Evolutionary conservation across 2,329 filamentous ascomycete species (phyloP).

Genomic region (Fusarium brachygibbosum): DNA sequence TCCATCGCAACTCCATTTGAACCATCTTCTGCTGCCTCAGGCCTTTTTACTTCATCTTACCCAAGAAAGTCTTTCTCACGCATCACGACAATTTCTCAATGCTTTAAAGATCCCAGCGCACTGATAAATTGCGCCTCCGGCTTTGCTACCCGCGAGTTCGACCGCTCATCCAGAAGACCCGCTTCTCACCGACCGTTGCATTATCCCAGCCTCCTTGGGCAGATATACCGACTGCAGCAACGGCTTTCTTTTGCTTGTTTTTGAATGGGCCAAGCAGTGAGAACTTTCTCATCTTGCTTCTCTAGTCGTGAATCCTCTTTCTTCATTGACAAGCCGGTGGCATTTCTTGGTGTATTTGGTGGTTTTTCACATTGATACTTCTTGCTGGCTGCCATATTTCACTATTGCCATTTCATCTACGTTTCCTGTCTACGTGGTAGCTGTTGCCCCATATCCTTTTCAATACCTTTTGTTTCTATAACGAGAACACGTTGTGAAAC

Average conservation of each 20-base stretch:
- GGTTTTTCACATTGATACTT: conserved; percentile 34
- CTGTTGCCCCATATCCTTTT: conserved; percentile 20
- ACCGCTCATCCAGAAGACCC: conserved; percentile 46
- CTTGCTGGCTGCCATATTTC: conserved; percentile 29
- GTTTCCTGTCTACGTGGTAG: conserved; percentile 37
- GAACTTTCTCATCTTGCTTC: conserved; percentile 30
- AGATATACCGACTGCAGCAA: conserved; percentile 39
- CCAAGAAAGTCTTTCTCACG: conserved; percentile 7
- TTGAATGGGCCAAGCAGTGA: conserved; percentile 34
- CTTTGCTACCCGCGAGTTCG: conserved; percentile 40
- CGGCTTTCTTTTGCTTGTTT: conserved; percentile 25
- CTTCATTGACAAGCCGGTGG: conserved; percentile 37
- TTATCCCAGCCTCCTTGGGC: conserved; percentile 45
- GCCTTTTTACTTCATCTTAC: conserved; percentile 37
- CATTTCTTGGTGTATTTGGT: conserved; percentile 31
- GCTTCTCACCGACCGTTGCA: conserved; percentile 47
- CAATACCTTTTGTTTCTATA: conserved; percentile 25
- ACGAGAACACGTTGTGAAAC: conserved; percentile 36
- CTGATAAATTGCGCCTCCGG: conserved; percentile 35
- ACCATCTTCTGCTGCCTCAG: conserved; percentile 35
- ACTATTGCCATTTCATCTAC: conserved; percentile 30
- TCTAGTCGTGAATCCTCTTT: conserved; percentile 29
- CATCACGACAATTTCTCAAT: conserved; percentile 25
- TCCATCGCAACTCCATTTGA: conserved; percentile 42
- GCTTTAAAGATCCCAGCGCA: conserved; percentile 18